These are phyloP conservation scores for Rhodotorula kratochvilovae DNA, from an alignment of 768 basidiomycete species.

Conservation along the genomic window DNA sequence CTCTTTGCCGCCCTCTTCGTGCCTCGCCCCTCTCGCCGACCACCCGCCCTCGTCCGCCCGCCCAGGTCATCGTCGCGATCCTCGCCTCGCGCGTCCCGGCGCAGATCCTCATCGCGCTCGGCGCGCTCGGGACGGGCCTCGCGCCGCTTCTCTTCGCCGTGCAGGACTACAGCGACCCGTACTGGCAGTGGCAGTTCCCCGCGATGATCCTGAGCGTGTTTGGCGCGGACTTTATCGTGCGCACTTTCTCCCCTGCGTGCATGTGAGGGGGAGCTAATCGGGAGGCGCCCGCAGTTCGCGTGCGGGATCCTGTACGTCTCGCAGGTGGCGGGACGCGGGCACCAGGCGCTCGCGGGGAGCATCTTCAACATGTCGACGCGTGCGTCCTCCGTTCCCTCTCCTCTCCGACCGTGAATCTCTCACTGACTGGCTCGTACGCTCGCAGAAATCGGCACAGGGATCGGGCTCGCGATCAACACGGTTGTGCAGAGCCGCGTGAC, in stretches of 20 bases:
- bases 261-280: no score
- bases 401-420: no score
- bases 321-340: constrained; percentile 11
- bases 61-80: constrained; percentile 44
- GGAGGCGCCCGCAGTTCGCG: not conserved
- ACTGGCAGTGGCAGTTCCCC: constrained; percentile 32
- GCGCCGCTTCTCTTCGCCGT: constrained; percentile 36
- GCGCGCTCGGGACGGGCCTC: constrained; percentile 42
- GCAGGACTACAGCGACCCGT: constrained; percentile 10
- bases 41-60: no score
- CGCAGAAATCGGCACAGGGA: constrained; percentile 9
- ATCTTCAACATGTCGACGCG: constrained; percentile 22
- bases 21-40: no score
- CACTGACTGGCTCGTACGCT: no score
- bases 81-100: constrained; percentile 43
- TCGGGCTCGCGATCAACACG: constrained; percentile 26
- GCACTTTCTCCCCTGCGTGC: no score
- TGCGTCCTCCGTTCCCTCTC: not conserved
- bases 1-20: no score
- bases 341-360: constrained; percentile 16
- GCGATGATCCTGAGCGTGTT: constrained; percentile 26
- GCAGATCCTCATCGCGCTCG: constrained; percentile 45
- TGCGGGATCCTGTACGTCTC: constrained; percentile 23
- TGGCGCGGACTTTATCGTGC: constrained; percentile 18
- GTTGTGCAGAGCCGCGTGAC: constrained; percentile 16